phyloP scores from a whole-genome alignment of 2,329 filamentous ascomycete species.

The Penicillium sp. region DNA sequence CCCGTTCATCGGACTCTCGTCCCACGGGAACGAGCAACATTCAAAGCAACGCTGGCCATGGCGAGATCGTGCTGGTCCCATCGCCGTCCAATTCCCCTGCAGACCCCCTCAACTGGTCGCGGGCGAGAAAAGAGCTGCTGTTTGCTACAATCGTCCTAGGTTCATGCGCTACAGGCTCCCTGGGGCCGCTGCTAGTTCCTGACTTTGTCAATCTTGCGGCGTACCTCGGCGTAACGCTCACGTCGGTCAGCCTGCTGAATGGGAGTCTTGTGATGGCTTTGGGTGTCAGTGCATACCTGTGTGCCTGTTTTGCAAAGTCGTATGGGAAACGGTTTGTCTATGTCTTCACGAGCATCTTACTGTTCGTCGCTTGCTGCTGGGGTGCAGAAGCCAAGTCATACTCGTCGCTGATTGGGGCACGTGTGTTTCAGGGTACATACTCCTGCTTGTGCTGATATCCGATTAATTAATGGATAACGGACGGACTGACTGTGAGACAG shows the following conservation, averaged over 20 bases:
- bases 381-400: neutral
- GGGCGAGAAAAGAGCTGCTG: neutral
- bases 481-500: too few species aligned
- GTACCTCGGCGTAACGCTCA: neutral
- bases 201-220: neutral
- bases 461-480: too few species aligned
- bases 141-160: neutral
- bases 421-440: neutral
- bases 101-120: neutral
- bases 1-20: too few species aligned
- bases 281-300: neutral
- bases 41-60: too few species aligned
- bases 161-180: neutral
- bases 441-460: too few species aligned
- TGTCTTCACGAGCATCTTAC: neutral
- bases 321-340: conserved; percentile 2
- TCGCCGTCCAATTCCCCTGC: too few species aligned
- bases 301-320: neutral
- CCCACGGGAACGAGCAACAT: too few species aligned
- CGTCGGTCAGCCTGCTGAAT: neutral
- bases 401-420: neutral
- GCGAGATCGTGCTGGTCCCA: too few species aligned
- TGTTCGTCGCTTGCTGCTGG: conserved; percentile 1
- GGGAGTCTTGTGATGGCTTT: conserved; percentile 3
- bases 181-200: neutral